phyloP scores from a whole-genome alignment of 208 protist genomes.

The Wallacemonas sp. region DNA sequence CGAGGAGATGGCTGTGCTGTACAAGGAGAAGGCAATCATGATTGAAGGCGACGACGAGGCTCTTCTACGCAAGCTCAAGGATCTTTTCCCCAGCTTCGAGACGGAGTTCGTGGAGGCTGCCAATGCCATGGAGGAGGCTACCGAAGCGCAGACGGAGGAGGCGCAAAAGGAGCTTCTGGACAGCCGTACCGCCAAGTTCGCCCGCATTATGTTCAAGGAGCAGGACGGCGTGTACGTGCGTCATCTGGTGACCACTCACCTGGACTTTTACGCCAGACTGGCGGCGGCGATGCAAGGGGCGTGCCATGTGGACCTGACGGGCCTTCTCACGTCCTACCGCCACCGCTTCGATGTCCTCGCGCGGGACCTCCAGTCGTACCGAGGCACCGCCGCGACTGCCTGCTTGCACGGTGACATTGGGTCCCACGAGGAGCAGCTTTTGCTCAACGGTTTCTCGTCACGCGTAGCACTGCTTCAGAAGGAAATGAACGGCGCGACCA shows the following conservation, averaged over 20 bases:
- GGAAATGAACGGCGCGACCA: slow-evolving; percentile 9
- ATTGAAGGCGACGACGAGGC: slow-evolving; percentile 94
- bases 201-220: slow-evolving; percentile 76
- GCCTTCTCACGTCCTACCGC: slow-evolving; percentile 43
- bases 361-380: slow-evolving; percentile 37
- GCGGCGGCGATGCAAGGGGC: slow-evolving; percentile 14
- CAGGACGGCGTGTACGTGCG: slow-evolving; percentile 64
- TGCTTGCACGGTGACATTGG: slow-evolving; percentile 4
- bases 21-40: slow-evolving; percentile 85
- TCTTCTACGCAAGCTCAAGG: slow-evolving; percentile 77
- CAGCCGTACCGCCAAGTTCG: slow-evolving; percentile 54
- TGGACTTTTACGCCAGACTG: slow-evolving; percentile 66
- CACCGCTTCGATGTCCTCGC: slow-evolving; percentile 71
- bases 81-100: slow-evolving; percentile 94
- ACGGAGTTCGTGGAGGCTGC: slow-evolving; percentile 71
- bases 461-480: slow-evolving; percentile 49
- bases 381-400: not conserved
- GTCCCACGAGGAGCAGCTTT: slow-evolving; percentile 49
- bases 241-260: slow-evolving; percentile 66
- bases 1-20: slow-evolving; percentile 87
- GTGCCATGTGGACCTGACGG: slow-evolving; percentile 19
- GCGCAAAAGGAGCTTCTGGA: slow-evolving; percentile 23
- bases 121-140: slow-evolving; percentile 21
- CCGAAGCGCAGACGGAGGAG: slow-evolving; percentile 16
- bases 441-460: slow-evolving; percentile 74